A percentile compares a stretch with the other conserved stretches of the same genome.
Conservation (phyloP, 2,329 filamentous ascomycete species). For the Trichoderma lentiforme region DNA sequence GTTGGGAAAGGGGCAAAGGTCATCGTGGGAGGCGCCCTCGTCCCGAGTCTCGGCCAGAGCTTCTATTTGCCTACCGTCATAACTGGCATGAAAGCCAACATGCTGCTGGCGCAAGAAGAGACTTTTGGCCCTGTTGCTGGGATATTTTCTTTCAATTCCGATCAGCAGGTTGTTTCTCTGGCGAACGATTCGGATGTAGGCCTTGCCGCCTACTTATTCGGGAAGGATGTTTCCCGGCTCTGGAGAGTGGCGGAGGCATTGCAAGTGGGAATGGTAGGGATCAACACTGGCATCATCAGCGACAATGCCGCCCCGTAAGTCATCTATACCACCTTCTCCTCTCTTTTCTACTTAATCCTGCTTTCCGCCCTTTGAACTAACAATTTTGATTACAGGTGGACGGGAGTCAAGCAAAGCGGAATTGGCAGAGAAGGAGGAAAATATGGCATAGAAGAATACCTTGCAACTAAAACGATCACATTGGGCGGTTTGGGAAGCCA, state of each 20-base stretch:
- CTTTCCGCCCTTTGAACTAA: not conserved
- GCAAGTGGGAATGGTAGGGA: slow-evolving; percentile 63
- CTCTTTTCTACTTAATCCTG: not conserved
- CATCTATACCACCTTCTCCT: not conserved
- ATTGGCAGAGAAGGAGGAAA: not conserved
- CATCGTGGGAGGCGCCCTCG: not conserved
- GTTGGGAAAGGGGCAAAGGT: not conserved
- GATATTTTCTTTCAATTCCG: not conserved
- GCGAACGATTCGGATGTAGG: not conserved
- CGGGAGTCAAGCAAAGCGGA: not conserved
- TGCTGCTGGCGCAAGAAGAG: not conserved
- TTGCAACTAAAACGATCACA: not conserved
- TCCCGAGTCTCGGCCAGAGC: not conserved
- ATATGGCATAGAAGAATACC: not conserved
- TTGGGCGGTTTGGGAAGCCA: not conserved
- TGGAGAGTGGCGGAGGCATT: slow-evolving; percentile 47
- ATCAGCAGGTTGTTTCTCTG: not conserved
- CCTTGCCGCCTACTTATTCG: slow-evolving; percentile 69
- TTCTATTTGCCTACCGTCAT: not conserved
- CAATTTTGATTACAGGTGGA: not conserved
- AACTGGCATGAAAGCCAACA: not conserved
- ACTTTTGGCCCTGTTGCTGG: not conserved
- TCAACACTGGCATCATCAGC: not conserved
- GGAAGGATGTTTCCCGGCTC: slow-evolving; percentile 38
- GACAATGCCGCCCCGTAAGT: not conserved